Conservation (phyloP, 2,329 filamentous ascomycete genomes). For the Diaporthe vexans region DNA sequence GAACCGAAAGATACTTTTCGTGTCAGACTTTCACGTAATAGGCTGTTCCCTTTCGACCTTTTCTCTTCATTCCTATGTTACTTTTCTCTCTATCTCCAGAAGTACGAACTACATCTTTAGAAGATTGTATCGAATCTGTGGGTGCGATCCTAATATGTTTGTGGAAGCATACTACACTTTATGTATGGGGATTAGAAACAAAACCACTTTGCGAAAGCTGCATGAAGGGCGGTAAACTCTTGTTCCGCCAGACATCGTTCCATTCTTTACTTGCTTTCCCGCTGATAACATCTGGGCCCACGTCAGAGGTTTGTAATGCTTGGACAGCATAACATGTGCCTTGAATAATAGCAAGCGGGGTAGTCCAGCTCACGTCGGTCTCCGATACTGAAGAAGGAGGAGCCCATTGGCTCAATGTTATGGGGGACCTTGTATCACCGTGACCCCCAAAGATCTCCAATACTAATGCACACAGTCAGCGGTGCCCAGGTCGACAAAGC, state of each 20-base stretch:
- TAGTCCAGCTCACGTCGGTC: not conserved
- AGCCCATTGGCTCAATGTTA: constrained; percentile 6
- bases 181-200: no score
- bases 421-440: not conserved
- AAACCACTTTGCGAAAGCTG: not conserved
- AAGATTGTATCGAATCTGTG: not conserved
- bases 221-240: not conserved
- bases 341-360: constrained; percentile 3
- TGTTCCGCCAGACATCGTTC: not conserved
- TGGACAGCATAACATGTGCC: not conserved
- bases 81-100: no score
- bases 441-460: constrained; percentile 9
- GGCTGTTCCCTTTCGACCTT: not conserved
- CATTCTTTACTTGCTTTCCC: no score
- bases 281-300: not conserved
- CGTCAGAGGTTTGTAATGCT: not conserved
- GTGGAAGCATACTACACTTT: no score
- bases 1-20: no score
- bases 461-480: constrained; percentile 22
- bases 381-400: not conserved
- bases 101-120: not conserved
- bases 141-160: no score
- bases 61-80: no score
- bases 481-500: not conserved
- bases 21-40: no score